A percentile compares a stretch with the other conserved stretches of the same genome.
Conservation (phyloP, 2,329 filamentous ascomycete genomes). For the Chalara sp. region DNA sequence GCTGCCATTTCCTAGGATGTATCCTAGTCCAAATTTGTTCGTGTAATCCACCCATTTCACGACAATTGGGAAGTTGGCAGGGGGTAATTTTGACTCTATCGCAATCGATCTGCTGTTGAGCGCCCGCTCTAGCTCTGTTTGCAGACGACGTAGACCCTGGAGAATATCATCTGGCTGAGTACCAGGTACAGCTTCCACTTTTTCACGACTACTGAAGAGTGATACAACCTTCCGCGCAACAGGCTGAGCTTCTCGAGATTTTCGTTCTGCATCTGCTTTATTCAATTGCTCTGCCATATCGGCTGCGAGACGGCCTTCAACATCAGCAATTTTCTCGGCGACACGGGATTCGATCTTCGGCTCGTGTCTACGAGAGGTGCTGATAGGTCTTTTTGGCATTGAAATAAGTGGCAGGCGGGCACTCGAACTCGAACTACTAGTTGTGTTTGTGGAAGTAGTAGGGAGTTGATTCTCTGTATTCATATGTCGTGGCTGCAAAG, state of each 20-base stretch:
- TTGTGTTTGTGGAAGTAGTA: conserved; percentile 7
- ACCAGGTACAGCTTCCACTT: conserved; percentile 40
- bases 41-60: conserved; percentile 87
- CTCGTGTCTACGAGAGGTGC: conserved; percentile 4
- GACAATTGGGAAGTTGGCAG: conserved; percentile 54
- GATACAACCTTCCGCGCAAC: conserved; percentile 26
- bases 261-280: conserved; percentile 14
- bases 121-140: conserved; percentile 54
- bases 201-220: conserved; percentile 49
- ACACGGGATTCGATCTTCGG: conserved; percentile 9
- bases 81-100: conserved; percentile 47
- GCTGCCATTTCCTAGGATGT: conserved; percentile 75
- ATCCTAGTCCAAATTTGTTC: conserved; percentile 78
- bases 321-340: conserved; percentile 17
- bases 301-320: conserved; percentile 24
- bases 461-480: conserved; percentile 13
- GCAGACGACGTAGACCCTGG: conserved; percentile 47
- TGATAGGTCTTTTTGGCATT: conserved; percentile 3
- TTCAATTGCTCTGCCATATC: conserved; percentile 23
- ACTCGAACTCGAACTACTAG: conserved; percentile 2
- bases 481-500: conserved; percentile 3
- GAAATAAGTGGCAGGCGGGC: conserved; percentile 6
- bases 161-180: conserved; percentile 53
- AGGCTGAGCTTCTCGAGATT: conserved; percentile 22
- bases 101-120: conserved; percentile 58